phyloP scores from a whole-genome alignment of 2,329 filamentous ascomycete species.

The Verticillium zaregamsianum region DNA sequence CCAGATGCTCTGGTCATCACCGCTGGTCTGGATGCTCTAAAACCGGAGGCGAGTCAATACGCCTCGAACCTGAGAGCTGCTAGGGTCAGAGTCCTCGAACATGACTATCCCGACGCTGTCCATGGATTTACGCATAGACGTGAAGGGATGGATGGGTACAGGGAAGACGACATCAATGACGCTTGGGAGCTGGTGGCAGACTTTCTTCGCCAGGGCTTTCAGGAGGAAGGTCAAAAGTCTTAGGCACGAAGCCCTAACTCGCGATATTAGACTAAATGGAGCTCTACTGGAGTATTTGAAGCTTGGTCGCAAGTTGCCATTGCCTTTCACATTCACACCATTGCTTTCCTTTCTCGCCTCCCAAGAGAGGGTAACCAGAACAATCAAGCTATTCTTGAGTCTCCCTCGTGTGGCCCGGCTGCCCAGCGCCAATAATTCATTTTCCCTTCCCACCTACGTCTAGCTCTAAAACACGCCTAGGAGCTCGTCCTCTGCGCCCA shows the following conservation, averaged over 20 bases:
- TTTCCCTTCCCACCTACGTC: neutral
- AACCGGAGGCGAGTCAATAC: neutral
- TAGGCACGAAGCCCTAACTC: neutral
- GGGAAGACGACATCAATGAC: neutral
- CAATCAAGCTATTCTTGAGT: too few species aligned
- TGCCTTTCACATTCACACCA: too few species aligned
- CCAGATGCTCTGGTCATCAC: neutral
- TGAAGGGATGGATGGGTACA: neutral
- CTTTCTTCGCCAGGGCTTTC: neutral
- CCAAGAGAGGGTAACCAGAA: too few species aligned
- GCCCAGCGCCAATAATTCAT: too few species aligned
- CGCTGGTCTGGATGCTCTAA: neutral
- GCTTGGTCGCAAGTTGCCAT: too few species aligned
- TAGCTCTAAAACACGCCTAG: constrained; percentile 12
- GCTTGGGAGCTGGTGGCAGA: neutral
- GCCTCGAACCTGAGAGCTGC: neutral
- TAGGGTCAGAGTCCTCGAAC: neutral
- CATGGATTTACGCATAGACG: neutral
- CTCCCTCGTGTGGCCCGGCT: too few species aligned
- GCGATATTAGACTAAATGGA: too few species aligned
- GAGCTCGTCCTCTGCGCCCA: constrained; percentile 9
- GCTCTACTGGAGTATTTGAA: too few species aligned
- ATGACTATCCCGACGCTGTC: neutral
- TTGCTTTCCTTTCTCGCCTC: too few species aligned
- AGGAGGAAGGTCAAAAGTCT: neutral